Evolutionary conservation across 2,329 filamentous ascomycete species (phyloP), one percentile per base, ranked within the genome.

Genomic region (Beauveria scarabaeidicola): DNA sequence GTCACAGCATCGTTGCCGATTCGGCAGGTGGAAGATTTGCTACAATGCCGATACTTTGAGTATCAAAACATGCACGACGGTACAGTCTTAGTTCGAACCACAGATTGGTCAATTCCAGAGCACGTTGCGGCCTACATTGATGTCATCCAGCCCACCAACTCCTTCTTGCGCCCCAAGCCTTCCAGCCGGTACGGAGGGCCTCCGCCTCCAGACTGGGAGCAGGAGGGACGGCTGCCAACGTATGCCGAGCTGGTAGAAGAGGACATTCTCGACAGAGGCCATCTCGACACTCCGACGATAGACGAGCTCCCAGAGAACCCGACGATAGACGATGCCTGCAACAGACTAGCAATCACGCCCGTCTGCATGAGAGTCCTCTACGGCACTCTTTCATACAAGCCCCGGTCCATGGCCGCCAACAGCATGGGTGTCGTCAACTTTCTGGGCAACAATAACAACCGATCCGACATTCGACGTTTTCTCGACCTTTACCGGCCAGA

Each of bases 381-480:
- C 46, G 57, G 57, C 46, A 60, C 52, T 2, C 36, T 56, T 2
- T 46, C 43, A 5, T 62, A 62, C 25, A 13, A 19, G 47, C 47
- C 61, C 2, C 51, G 38, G 19, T 59, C 60, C 6, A 43, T 25
- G 21, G 43, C 9, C 5, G 36, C 23, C 23, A 62, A 62, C 58
- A 52, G 52, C 25, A 55, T 62, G 32, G 61, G 58, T 27, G 41
- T 62, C 3, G 57, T 60, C 19, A 60, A 60, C 21, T 62, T 60
- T 15, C 23, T 62, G 25, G 61, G 61, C 36, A 62, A 62, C 50
- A 61, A 61, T 19, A 61, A 61, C 21, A 61, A 61, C 23, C 43
- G 60, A 3, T 61, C 60, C 13, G 60, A 61, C 21, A 59, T 61
- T 9, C 48, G 46, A 8, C 27, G 15, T 1, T 61, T 54, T 38